Evolutionary conservation across 2,329 filamentous ascomycete genomes (phyloP).

Genomic region (Harringtonia lauricola): DNA sequence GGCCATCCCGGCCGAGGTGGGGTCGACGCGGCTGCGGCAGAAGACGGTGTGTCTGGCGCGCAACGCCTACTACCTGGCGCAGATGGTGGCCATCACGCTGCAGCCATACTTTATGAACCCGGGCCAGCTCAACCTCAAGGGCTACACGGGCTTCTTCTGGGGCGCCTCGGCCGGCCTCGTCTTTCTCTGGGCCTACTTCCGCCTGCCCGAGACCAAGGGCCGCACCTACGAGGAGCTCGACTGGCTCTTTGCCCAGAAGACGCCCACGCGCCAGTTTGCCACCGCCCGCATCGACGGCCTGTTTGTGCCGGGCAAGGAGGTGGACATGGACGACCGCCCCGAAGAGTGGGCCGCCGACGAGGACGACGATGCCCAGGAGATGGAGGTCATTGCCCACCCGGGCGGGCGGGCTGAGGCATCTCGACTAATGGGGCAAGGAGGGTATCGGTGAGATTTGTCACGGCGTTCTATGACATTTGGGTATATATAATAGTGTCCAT

Average conservation of each 20-base stretch:
- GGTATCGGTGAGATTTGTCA: too few relatives aligned
- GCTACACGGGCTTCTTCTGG: slow-evolving; percentile 36
- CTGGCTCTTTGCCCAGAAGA: slow-evolving; percentile 35
- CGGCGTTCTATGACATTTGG: too few relatives aligned
- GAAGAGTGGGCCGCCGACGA: not conserved
- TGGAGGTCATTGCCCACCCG: not conserved
- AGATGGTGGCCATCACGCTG: slow-evolving; percentile 14
- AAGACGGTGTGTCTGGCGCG: slow-evolving; percentile 21
- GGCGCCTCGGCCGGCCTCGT: slow-evolving; percentile 31
- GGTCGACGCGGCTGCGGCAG: slow-evolving; percentile 21
- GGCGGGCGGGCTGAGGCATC: too few relatives aligned
- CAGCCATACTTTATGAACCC: slow-evolving; percentile 27
- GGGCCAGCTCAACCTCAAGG: slow-evolving; percentile 32
- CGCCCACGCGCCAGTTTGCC: slow-evolving; percentile 24
- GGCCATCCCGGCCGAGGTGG: slow-evolving; percentile 21
- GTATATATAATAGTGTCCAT: too few relatives aligned
- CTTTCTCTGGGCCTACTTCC: slow-evolving; percentile 38
- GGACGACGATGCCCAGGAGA: slow-evolving; percentile 2
- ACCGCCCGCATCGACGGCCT: not conserved
- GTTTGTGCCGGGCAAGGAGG: not conserved
- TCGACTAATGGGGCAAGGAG: too few relatives aligned
- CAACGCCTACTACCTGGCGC: slow-evolving; percentile 17
- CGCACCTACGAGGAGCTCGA: slow-evolving; percentile 45
- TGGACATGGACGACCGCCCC: not conserved
- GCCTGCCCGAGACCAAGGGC: slow-evolving; percentile 35